phyloP scores from a whole-genome alignment of 768 basidiomycete species.

The Boletus huronensis region DNA sequence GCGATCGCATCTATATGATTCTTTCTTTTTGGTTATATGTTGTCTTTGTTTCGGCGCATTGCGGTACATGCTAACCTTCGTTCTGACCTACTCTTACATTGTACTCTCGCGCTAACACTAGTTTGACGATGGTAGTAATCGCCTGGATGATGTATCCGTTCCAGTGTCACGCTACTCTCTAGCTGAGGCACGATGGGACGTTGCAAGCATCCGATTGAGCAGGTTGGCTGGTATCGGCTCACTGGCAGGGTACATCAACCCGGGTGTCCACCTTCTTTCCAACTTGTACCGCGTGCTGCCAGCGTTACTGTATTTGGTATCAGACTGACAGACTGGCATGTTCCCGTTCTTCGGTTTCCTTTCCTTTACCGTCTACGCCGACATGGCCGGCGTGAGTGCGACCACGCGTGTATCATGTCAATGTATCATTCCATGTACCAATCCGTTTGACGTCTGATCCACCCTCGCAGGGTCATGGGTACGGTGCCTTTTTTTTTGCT shows the following conservation, averaged over 20 bases:
- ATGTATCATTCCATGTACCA: background rate
- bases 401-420: background rate
- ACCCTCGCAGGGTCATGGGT: background rate
- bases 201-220: background rate
- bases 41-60: background rate
- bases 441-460: background rate
- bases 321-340: background rate
- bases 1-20: background rate
- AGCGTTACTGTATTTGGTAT: background rate
- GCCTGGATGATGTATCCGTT: background rate
- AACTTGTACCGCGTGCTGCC: background rate
- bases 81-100: conserved; percentile 1
- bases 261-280: background rate
- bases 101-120: background rate
- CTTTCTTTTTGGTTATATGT: background rate
- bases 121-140: conserved; percentile 1
- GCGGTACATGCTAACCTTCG: background rate
- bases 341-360: background rate
- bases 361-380: background rate
- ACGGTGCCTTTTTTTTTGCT: background rate
- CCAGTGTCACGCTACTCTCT: background rate
- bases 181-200: background rate
- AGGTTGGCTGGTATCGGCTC: background rate
- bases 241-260: no score
- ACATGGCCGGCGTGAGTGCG: background rate